phyloP scores from a whole-genome alignment of 1,139 yeast genomes.

The Diutina neorugosa region DNA sequence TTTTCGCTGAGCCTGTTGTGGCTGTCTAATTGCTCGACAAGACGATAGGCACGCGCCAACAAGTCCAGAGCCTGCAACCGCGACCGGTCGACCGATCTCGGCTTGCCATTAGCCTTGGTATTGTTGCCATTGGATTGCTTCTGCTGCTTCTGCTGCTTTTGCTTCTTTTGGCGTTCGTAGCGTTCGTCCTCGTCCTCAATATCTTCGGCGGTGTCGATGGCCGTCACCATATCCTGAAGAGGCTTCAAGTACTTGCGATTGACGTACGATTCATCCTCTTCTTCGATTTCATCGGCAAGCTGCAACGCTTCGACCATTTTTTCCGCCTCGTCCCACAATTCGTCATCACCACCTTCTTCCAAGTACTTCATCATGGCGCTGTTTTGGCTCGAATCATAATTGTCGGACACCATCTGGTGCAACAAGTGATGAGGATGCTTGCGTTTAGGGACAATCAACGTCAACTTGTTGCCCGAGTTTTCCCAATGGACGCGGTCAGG shows the following conservation, averaged over 20 bases:
- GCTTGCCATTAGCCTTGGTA: not conserved
- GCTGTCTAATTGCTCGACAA: not conserved
- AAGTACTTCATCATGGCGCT: not conserved
- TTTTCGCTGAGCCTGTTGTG: not conserved
- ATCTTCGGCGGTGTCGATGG: not conserved
- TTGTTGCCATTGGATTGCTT: not conserved
- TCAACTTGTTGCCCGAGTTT: not conserved
- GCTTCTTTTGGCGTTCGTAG: not conserved
- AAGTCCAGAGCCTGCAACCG: not conserved
- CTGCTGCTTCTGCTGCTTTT: not conserved
- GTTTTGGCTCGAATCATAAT: not conserved
- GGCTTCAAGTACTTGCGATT: not conserved
- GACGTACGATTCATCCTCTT: not conserved
- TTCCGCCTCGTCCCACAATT: conserved; percentile 1
- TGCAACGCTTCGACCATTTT: not conserved
- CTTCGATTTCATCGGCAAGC: not conserved
- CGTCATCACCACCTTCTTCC: not conserved
- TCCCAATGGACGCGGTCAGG: not conserved
- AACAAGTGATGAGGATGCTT: conserved; percentile 2
- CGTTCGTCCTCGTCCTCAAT: not conserved
- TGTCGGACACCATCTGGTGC: not conserved
- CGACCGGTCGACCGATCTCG: not conserved
- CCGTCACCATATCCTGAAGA: not conserved
- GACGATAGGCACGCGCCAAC: not conserved
- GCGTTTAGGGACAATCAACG: not conserved